Conservation (phyloP, 768 basidiomycete species). For the Boletus rufocinnamomeus region DNA sequence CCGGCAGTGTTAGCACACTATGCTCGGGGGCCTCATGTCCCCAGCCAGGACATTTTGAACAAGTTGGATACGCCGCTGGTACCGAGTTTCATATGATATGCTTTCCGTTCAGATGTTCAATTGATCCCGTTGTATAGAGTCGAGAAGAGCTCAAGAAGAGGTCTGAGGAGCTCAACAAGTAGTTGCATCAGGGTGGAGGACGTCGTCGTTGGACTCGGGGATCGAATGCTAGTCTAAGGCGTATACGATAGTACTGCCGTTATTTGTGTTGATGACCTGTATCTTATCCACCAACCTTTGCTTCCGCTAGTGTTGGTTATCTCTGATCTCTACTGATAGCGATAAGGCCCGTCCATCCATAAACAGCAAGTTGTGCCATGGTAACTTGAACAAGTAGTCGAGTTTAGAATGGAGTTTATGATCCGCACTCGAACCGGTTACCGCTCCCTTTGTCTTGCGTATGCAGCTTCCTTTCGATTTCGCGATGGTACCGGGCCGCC, state of each 20-base stretch:
- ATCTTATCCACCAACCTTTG: not conserved
- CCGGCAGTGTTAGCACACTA: conserved; percentile 47
- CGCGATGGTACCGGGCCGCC: too few relatives aligned
- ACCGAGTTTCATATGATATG: conserved; percentile 24
- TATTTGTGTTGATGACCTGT: not conserved
- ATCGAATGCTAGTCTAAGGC: not conserved
- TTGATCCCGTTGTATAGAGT: conserved; percentile 35
- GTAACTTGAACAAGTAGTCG: not conserved
- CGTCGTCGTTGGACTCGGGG: not conserved
- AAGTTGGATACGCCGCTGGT: conserved; percentile 52
- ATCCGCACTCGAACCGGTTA: too few relatives aligned
- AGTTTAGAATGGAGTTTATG: not conserved
- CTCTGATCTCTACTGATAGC: not conserved
- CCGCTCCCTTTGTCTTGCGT: not conserved
- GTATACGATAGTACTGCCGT: not conserved
- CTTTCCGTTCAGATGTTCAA: not conserved
- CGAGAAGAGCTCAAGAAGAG: conserved; percentile 51
- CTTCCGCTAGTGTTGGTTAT: not conserved
- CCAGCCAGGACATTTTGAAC: conserved; percentile 44
- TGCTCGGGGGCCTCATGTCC: conserved; percentile 53
- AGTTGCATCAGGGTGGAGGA: too few relatives aligned
- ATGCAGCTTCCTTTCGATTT: not conserved
- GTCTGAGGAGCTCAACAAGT: conserved; percentile 50
- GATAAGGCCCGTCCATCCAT: not conserved
- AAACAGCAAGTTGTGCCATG: not conserved